phyloP scores from a whole-genome alignment of 2,329 filamentous ascomycete genomes.

The Lachnellula subtilissima region DNA sequence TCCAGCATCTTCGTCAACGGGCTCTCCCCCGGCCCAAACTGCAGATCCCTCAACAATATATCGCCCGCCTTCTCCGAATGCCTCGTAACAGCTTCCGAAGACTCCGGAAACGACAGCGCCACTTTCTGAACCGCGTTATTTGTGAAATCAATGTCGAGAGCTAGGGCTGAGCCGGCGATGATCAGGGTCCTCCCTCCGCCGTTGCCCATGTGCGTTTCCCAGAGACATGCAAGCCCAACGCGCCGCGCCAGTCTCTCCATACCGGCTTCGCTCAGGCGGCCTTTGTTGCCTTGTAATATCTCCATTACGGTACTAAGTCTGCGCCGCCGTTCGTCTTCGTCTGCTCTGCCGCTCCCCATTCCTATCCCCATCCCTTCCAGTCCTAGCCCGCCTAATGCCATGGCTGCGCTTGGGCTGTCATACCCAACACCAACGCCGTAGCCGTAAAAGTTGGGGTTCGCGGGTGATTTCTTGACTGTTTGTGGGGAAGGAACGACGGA shows the following conservation, averaged over 20 bases:
- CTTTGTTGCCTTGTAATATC: slow-evolving; percentile 41
- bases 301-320: slow-evolving; percentile 35
- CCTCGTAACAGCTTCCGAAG: slow-evolving; percentile 52
- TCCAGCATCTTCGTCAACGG: slow-evolving; percentile 67
- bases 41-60: slow-evolving; percentile 62
- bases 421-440: slow-evolving; percentile 40
- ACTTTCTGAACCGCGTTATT: slow-evolving; percentile 60
- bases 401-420: slow-evolving; percentile 60
- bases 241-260: slow-evolving; percentile 66
- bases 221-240: slow-evolving; percentile 60
- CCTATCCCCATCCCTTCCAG: slow-evolving; percentile 35
- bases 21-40: slow-evolving; percentile 52
- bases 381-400: slow-evolving; percentile 53
- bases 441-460: slow-evolving; percentile 43
- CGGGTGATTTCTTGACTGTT: slow-evolving; percentile 54
- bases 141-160: slow-evolving; percentile 56
- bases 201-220: slow-evolving; percentile 48
- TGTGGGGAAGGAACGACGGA: slow-evolving; percentile 54
- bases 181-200: slow-evolving; percentile 51
- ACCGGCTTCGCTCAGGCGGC: slow-evolving; percentile 67
- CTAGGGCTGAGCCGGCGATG: slow-evolving; percentile 57
- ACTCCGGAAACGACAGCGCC: slow-evolving; percentile 57
- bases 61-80: slow-evolving; percentile 58
- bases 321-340: slow-evolving; percentile 48
- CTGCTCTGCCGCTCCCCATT: slow-evolving; percentile 25